Conservation (phyloP, 345 rosid species). For the Moricandia moricandioides region DNA sequence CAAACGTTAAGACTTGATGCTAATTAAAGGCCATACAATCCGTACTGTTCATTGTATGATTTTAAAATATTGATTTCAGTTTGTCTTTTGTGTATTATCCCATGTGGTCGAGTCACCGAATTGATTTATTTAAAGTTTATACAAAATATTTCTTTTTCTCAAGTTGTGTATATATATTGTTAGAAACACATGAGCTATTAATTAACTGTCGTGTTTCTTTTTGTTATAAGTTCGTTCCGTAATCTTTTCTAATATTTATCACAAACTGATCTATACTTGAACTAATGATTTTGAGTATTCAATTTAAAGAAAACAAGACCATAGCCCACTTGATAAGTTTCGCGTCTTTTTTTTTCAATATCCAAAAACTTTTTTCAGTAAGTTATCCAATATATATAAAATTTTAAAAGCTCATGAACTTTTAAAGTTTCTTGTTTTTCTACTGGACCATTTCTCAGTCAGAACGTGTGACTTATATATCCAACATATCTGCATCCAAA, state of each 20-base stretch:
- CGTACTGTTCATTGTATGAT: slow-evolving; percentile 11
- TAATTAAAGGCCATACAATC: slow-evolving; percentile 2
- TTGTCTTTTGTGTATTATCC: slow-evolving; percentile 8
- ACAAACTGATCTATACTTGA: background rate
- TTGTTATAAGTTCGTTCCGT: no score
- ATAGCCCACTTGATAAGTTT: background rate
- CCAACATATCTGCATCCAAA: background rate
- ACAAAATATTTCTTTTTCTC: background rate
- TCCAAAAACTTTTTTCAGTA: background rate
- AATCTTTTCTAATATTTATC: background rate
- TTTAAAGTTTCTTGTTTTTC: no score
- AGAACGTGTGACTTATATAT: background rate
- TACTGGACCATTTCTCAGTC: background rate
- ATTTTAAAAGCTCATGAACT: background rate
- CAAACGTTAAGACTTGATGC: slow-evolving; percentile 9
- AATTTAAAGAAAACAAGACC: background rate
- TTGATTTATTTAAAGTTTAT: background rate
- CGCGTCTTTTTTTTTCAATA: background rate
- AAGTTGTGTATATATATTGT: background rate
- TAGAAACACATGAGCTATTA: background rate
- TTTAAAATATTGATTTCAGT: background rate
- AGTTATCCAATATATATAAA: no score
- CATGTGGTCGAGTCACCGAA: slow-evolving; percentile 26
- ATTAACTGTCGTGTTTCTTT: background rate
- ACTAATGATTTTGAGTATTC: background rate